Conservation (phyloP, 805 yeast genomes). For the Candida lessepsii region DNA sequence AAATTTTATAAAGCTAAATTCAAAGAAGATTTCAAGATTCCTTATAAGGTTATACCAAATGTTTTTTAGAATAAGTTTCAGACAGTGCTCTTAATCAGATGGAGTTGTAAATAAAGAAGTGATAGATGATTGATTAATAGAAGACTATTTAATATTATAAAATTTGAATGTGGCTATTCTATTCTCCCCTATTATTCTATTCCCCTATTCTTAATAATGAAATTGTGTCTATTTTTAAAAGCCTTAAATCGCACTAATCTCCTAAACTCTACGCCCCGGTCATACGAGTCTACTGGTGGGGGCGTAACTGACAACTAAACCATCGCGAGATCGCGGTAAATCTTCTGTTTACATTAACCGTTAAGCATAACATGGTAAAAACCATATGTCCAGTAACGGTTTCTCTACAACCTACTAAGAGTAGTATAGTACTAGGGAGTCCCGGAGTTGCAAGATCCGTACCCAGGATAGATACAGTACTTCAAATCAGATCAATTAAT, state of each 20-base stretch:
- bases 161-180: no score
- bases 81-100: no score
- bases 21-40: slow-evolving; percentile 24
- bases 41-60: slow-evolving; percentile 40
- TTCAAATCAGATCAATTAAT: slow-evolving; percentile 52
- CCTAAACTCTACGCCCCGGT: no score
- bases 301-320: no score
- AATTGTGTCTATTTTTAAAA: no score
- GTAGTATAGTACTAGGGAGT: slow-evolving; percentile 59
- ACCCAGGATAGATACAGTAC: slow-evolving; percentile 58
- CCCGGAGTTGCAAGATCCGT: slow-evolving; percentile 64
- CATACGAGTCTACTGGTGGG: no score
- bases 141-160: no score
- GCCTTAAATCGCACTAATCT: no score
- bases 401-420: slow-evolving; percentile 49
- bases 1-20: slow-evolving; percentile 42
- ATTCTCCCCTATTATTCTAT: no score
- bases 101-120: no score
- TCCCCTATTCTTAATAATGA: no score
- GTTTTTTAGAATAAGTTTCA: slow-evolving; percentile 13
- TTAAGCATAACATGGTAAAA: slow-evolving; percentile 10
- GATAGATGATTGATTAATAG: no score
- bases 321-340: neutral
- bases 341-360: neutral
- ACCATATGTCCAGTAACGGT: slow-evolving; percentile 29